Base-by-base conservation (phyloP, 768 basidiomycete genomes). In the Pulveroboletus sp. region DNA sequence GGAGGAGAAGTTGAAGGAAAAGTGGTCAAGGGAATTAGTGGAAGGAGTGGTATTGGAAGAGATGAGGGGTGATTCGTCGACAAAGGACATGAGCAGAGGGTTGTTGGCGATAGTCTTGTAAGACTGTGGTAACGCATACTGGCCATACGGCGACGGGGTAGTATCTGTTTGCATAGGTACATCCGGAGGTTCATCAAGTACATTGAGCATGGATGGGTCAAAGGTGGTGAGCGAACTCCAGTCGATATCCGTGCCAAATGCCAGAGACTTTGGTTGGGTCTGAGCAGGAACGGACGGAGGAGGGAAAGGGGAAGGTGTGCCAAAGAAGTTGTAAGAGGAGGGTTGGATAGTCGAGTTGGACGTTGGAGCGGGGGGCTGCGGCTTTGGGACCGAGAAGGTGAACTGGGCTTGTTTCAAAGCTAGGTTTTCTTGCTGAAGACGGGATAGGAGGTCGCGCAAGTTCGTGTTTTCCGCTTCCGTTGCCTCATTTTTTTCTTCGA, bases 371-470 rank as follows among this genome's bases (percentile, higher is more conserved):
- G 65, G 58, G 40, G 61, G 45, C 34, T 56, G 51, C n/a, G 63
- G 52, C 37, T 78, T 75, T 17, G 90, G 87, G 36, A 93, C 77
- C 2, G 82, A 68, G 62, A 95, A 95, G 1, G 92, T 94, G 67
- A 97, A 97, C 3, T 85, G 75, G 0, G 79, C 69, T 62, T 90
- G 81, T 67, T 89, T 93, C 58, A 97, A 79, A 43, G 81, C 70
- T 46, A 90, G 69, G 54, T 94, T 95, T 72, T 97, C 94, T 47
- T 81, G 82, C 64, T 94, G 94, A 2, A 97, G 74, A 12, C 93
- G 82, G 43, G 81, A 72, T 37, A 95, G 76, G 43, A 95, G 77
- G 62, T 94, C 93, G 39, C 89, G 84, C 20, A 97, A 75, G 61
- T 94, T 95, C 53, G 88, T 85, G 57, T 97, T 95, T 71, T 95